phyloP scores from a whole-genome alignment of 1,284 basidiomycete species.

The Austroboletus novae-zelandiae region DNA sequence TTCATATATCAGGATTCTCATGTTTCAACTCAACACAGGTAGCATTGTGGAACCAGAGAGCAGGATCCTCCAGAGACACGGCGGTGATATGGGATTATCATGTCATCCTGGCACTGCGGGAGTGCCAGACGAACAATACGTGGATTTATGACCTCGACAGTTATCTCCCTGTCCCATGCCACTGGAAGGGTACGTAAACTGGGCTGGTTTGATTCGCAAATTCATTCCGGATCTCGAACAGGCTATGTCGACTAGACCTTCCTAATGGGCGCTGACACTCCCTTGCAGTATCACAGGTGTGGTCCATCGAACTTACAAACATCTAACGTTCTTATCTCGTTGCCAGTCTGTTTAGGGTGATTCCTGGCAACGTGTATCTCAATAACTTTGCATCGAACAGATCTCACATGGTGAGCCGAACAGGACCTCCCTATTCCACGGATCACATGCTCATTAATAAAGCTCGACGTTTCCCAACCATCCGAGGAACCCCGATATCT shows the following conservation, averaged over 20 bases:
- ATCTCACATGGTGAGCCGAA: slow-evolving; percentile 64
- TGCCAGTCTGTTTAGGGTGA: slow-evolving; percentile 49
- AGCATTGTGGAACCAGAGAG: slow-evolving; percentile 62
- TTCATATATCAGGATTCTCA: slow-evolving; percentile 5
- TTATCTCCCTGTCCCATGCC: slow-evolving; percentile 46
- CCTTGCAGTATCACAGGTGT: slow-evolving; percentile 48
- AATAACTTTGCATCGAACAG: slow-evolving; percentile 72
- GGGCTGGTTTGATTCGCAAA: slow-evolving; percentile 2
- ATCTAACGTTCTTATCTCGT: slow-evolving; percentile 4
- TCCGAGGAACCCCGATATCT: slow-evolving; percentile 23
- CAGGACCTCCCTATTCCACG: slow-evolving; percentile 9
- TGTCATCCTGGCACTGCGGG: slow-evolving; percentile 55
- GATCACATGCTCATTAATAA: slow-evolving; percentile 6
- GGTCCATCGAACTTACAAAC: not conserved
- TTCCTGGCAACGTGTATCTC: slow-evolving; percentile 51
- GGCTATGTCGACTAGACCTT: slow-evolving; percentile 59
- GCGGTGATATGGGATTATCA: slow-evolving; percentile 77
- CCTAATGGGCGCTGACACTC: slow-evolving; percentile 35
- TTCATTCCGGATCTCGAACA: slow-evolving; percentile 30
- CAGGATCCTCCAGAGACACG: slow-evolving; percentile 32
- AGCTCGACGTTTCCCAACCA: slow-evolving; percentile 7
- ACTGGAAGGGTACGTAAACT: slow-evolving; percentile 42
- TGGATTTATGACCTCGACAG: slow-evolving; percentile 73
- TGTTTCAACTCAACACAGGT: slow-evolving; percentile 40
- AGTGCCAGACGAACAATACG: slow-evolving; percentile 18